Conservation (phyloP, 805 yeast species). For the Pichia phayaonensis region DNA sequence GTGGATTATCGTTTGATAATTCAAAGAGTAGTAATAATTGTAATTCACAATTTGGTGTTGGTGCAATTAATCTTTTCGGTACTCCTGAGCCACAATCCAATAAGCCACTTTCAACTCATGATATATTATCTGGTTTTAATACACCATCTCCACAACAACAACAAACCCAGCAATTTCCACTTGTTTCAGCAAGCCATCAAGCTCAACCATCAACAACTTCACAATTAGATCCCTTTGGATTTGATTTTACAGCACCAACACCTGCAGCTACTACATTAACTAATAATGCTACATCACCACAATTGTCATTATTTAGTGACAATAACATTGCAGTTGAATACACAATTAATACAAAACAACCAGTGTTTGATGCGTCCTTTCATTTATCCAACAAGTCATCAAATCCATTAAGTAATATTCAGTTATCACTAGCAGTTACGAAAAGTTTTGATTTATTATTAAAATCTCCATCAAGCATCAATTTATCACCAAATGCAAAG, state of each 20-base stretch:
- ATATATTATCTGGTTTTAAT: slow-evolving; percentile 12
- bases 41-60: slow-evolving; percentile 15
- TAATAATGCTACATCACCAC: not conserved
- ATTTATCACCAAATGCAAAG: slow-evolving; percentile 12
- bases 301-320: slow-evolving; percentile 13
- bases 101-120: slow-evolving; percentile 9
- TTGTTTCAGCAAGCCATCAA: not conserved
- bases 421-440: slow-evolving; percentile 29
- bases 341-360: slow-evolving; percentile 13
- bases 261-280: not conserved
- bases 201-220: slow-evolving; percentile 5
- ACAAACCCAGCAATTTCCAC: slow-evolving; percentile 2
- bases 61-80: slow-evolving; percentile 27
- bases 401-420: slow-evolving; percentile 46
- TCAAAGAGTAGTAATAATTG: slow-evolving; percentile 20
- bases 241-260: slow-evolving; percentile 20
- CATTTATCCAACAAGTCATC: slow-evolving; percentile 22
- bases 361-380: slow-evolving; percentile 15
- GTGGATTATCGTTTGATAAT: slow-evolving; percentile 45
- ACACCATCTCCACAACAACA: slow-evolving; percentile 3
- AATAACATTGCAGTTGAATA: slow-evolving; percentile 21
- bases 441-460: slow-evolving; percentile 24
- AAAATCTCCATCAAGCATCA: slow-evolving; percentile 21
- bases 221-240: slow-evolving; percentile 29
- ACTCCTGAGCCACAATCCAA: slow-evolving; percentile 20